Conservation (phyloP, 768 basidiomycete genomes). For the Rhizopogon vesiculosus region DNA sequence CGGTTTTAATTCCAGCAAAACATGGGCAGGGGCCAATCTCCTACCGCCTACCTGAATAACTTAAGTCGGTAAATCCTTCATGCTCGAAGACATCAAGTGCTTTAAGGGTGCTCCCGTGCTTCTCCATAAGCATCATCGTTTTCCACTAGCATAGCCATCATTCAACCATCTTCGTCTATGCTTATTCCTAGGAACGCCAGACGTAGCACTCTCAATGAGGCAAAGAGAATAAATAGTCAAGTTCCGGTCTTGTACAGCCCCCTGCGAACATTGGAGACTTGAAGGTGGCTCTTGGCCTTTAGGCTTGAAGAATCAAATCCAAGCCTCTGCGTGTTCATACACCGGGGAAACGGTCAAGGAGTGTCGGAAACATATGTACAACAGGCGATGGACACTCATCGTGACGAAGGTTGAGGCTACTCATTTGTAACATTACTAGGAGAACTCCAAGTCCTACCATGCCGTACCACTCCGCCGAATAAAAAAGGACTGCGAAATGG, state of each 20-base stretch:
- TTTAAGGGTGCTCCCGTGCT: constrained; percentile 50
- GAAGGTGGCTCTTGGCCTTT: constrained; percentile 79
- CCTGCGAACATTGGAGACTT: constrained; percentile 55
- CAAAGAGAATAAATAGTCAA: constrained; percentile 36
- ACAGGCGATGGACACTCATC: too few relatives aligned
- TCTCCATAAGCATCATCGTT: too few relatives aligned
- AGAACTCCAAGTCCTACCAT: too few relatives aligned
- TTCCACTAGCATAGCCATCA: constrained; percentile 35
- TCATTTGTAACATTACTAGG: too few relatives aligned
- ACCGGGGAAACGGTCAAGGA: constrained; percentile 78
- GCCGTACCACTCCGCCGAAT: too few relatives aligned
- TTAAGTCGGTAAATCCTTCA: constrained; percentile 47
- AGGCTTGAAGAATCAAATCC: constrained; percentile 69
- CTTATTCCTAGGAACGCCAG: constrained; percentile 60
- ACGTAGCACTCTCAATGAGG: constrained; percentile 55
- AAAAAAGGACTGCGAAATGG: too few relatives aligned
- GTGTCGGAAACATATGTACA: too few relatives aligned
- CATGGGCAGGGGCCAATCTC: constrained; percentile 36
- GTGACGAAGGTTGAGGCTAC: too few relatives aligned
- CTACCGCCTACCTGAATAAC: constrained; percentile 60
- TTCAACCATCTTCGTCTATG: constrained; percentile 50
- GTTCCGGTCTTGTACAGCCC: too few relatives aligned
- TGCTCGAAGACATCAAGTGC: constrained; percentile 71
- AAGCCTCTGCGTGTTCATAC: constrained; percentile 57
- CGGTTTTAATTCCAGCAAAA: constrained; percentile 50